These are phyloP conservation scores for Balakata baccata DNA, from an alignment of 345 rosid genomes.

Conservation along the genomic window DNA sequence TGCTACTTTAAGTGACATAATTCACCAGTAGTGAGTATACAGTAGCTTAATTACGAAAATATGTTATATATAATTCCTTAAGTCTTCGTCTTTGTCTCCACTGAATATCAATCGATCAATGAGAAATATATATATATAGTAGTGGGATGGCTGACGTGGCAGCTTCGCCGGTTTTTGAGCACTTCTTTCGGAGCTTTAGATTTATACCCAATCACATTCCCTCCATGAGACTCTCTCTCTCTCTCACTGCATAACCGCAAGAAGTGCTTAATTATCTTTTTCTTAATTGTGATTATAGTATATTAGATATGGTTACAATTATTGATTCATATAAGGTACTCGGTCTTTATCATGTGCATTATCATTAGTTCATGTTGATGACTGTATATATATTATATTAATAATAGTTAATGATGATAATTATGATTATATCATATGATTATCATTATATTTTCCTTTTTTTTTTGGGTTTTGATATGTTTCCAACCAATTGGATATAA, in stretches of 20 bases:
- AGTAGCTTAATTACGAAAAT: not conserved
- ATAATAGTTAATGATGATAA: not conserved
- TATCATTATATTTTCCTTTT: not conserved
- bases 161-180: conserved; percentile 9
- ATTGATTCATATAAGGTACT: conserved; percentile 20
- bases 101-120: not conserved
- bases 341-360: conserved; percentile 17
- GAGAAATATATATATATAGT: not conserved
- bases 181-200: not conserved
- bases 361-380: conserved; percentile 3
- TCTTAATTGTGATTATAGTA: conserved; percentile 4
- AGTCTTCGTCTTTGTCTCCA: not conserved
- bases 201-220: conserved; percentile 19
- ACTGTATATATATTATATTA: not conserved
- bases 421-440: not conserved
- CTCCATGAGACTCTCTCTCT: conserved; percentile 9
- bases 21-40: too few species aligned
- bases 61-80: not conserved
- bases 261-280: not conserved
- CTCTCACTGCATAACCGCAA: not conserved
- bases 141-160: conserved; percentile 19
- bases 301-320: conserved; percentile 23
- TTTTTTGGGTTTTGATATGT: not conserved
- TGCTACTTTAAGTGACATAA: conserved; percentile 38
- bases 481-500: too few species aligned